These are phyloP conservation scores for Arthroderma sp. DNA, from an alignment of 2,329 filamentous ascomycete genomes.

Conservation along the genomic window DNA sequence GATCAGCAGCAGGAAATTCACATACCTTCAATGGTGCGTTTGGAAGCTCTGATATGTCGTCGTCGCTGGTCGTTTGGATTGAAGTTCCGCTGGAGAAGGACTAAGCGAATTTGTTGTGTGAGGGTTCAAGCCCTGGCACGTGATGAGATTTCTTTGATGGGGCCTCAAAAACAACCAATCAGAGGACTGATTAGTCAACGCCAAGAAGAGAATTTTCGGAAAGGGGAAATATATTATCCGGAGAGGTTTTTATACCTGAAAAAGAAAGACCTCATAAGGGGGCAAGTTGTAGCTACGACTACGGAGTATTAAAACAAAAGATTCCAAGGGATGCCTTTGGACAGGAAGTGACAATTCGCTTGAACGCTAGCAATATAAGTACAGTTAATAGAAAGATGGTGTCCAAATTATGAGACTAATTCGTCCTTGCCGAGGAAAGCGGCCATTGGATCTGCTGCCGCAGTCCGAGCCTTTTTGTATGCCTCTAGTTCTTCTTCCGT, in stretches of 20 bases:
- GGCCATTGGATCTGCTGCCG: conserved; percentile 77
- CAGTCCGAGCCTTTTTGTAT: conserved; percentile 63
- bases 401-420: conserved; percentile 25
- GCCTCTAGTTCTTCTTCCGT: conserved; percentile 77
- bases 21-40: conserved; percentile 33
- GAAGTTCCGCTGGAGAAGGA: conserved; percentile 27
- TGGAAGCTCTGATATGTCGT: conserved; percentile 36
- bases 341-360: conserved; percentile 1
- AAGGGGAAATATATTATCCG: not conserved
- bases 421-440: conserved; percentile 64
- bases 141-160: not conserved
- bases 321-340: too few species aligned
- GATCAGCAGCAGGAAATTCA: conserved; percentile 6
- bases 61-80: conserved; percentile 32
- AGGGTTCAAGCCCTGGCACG: conserved; percentile 25
- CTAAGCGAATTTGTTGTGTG: conserved; percentile 33
- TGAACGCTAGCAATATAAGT: conserved; percentile 6
- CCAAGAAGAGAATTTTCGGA: not conserved
- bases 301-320: too few species aligned
- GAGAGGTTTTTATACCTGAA: not conserved
- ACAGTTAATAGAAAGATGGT: not conserved
- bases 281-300: not conserved
- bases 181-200: too few species aligned
- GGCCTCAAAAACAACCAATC: too few species aligned
- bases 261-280: not conserved